phyloP scores from a whole-genome alignment of 345 rosid genomes.

The Rhodamnia argentea region DNA sequence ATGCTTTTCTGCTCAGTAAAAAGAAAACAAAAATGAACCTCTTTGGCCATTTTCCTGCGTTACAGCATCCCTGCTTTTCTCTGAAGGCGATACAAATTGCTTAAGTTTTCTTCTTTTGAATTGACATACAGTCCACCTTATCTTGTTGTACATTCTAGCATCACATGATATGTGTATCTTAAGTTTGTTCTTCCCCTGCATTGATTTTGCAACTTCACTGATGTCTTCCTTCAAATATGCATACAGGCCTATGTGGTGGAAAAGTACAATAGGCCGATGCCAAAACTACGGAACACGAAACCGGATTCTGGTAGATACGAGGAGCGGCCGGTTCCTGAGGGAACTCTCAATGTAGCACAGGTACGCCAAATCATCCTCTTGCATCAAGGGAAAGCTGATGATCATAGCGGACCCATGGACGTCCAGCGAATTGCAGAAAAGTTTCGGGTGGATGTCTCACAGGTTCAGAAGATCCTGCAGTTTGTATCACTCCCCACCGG shows the following conservation, averaged over 20 bases:
- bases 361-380: conserved; percentile 65
- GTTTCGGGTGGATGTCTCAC: conserved; percentile 46
- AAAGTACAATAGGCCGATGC: conserved; percentile 62
- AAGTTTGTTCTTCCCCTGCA: background rate
- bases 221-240: background rate
- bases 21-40: background rate
- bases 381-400: conserved; percentile 74
- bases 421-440: conserved; percentile 52
- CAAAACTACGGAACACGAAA: conserved; percentile 67
- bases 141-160: background rate
- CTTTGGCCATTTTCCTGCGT: background rate
- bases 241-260: conserved; percentile 60
- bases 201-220: background rate
- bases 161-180: background rate
- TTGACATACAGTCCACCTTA: background rate
- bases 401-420: conserved; percentile 53
- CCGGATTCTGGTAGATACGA: conserved; percentile 52
- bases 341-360: conserved; percentile 70
- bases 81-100: background rate
- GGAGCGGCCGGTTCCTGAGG: conserved; percentile 50
- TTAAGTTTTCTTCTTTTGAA: background rate
- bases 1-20: background rate
- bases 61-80: background rate
- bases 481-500: conserved; percentile 62
- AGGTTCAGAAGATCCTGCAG: conserved; percentile 49